Base-by-base conservation (phyloP, 345 rosid species). In the Cardiospermum halicacabum region DNA sequence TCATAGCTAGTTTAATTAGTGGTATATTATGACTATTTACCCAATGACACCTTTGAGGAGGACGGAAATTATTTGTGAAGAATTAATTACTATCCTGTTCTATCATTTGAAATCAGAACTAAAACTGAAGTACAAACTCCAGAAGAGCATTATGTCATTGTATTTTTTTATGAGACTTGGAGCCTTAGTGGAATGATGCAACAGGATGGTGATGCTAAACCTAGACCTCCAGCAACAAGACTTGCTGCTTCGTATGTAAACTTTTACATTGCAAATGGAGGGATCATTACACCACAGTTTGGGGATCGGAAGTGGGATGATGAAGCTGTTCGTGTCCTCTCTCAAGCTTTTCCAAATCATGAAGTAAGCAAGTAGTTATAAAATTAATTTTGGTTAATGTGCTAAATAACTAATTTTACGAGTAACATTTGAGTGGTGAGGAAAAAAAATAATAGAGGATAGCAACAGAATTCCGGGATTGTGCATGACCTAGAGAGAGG, bases 241-340 rank as follows among this genome's bases (percentile, higher is more conserved):
- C 89, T 92, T 39, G 98, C 98, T 48, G 89, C 90, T 15, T 89
- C 98, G 0, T 92, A 89, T 32, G 81, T 81, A 61, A 92, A 87
- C 67, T 92, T 92, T 74, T 92, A 92, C 57, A 87, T 92, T 11
- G 86, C 80, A 3, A 89, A 87, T 61, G 89, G 92, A 71, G 92
- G 84, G 51, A 78, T 92, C 39, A 84, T 92, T 24, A 65, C 60
- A 9, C 97, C 97, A 11, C 95, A 77, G 49, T 94, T 91, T 25
- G 97, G 97, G 68, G 99, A 94, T 81, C 32, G 76, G 15, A 77
- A 77, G 75, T 74, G 91, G 79, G 99, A 94, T 22, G 69, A 80
- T 49, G 99, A 94, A 64, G 99, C 99, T 53, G 76, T 80, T 66
- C 65, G 69, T 16, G 92, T 89, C 56, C 89, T 94, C 53, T 84